A percentile compares a stretch with the other conserved stretches of the same genome.
phyloP scores from a whole-genome alignment of 225 moss, liverwort and hornwort genomes.

The Straminergon stramineum region DNA sequence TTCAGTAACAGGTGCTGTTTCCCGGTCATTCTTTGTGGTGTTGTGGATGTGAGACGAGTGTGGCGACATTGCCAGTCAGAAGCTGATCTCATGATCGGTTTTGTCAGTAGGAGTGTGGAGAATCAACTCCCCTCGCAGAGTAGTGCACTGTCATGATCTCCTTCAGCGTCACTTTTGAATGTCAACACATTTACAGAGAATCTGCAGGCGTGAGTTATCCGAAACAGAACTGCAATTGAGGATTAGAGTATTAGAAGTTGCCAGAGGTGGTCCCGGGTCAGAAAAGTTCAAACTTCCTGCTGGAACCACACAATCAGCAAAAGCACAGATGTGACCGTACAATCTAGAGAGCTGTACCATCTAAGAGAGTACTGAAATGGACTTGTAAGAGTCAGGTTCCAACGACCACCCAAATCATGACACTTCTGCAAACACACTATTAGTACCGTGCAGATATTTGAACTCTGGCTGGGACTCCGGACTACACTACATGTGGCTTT shows the following conservation, averaged over 20 bases:
- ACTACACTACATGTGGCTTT: no score
- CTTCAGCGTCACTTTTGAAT: background rate
- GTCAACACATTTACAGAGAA: background rate
- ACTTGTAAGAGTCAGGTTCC: background rate
- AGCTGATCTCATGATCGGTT: background rate
- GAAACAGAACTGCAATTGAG: background rate
- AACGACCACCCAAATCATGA: background rate
- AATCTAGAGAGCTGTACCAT: background rate
- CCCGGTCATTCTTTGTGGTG: background rate
- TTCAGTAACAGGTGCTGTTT: background rate
- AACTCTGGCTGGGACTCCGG: background rate
- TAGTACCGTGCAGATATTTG: background rate
- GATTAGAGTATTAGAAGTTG: background rate
- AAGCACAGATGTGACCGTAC: background rate
- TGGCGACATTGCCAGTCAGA: background rate
- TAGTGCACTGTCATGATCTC: background rate
- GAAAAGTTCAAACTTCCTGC: background rate
- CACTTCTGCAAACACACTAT: background rate
- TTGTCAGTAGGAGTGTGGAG: conserved; percentile 4
- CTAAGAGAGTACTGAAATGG: background rate
- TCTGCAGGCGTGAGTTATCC: background rate
- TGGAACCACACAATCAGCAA: background rate
- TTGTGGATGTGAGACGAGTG: background rate
- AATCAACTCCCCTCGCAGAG: background rate
- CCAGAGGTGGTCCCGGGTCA: background rate